Base-by-base conservation (phyloP, 768 basidiomycete species). In the Podaxis sp. region DNA sequence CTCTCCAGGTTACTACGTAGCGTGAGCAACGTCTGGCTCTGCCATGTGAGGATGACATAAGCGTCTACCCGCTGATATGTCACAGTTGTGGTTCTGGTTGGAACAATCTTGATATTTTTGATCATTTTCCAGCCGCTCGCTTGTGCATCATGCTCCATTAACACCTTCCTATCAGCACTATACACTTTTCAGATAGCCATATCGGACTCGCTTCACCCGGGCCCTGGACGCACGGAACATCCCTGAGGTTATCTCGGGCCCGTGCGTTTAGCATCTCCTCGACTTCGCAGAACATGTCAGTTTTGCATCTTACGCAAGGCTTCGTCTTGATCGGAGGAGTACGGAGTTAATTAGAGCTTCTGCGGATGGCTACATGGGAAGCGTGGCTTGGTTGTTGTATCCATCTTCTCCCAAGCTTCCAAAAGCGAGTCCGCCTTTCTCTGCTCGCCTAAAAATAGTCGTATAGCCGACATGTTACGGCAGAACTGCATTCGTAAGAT, bases 391-490 rank as follows among this genome's bases (percentile, higher is more conserved):
- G 6, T 20, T 46, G 44, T 20, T 46, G 44, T 46, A 46, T 46
- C 44, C 26, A 56, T 4, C 40, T 57, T 57, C 56, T 57, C 41
- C 22, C 17, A 28, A 57, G 56, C 40, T 8, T 33, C 24, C 8
- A 33, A 20, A 20, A 20, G 17, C 20, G 12, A 20, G 44, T 50
- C 22, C 49, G 2, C 49, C 20, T 11, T 58, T 48, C 46, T 37
- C 57, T 30, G 30, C 46, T 33, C 30, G 2, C 20, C 15, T 20
- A 38, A 59, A 59, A 59, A 52, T 59, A 59, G 49, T 22, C 37
- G 20, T 49, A 41, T 57, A 41, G 15, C 49, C 48, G 49, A 51
- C 41, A 51, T 38, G 49, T 49, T 58, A 58, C 48, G 57, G 44
- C 44, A 58, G 48, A 51, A 59, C 51, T 59, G 38, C 58, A 51